A percentile compares a stretch with the other conserved stretches of the same genome.
Evolutionary conservation across 108 stramenopile species (phyloP).

Genomic region (Discostella pseudostelligera): DNA sequence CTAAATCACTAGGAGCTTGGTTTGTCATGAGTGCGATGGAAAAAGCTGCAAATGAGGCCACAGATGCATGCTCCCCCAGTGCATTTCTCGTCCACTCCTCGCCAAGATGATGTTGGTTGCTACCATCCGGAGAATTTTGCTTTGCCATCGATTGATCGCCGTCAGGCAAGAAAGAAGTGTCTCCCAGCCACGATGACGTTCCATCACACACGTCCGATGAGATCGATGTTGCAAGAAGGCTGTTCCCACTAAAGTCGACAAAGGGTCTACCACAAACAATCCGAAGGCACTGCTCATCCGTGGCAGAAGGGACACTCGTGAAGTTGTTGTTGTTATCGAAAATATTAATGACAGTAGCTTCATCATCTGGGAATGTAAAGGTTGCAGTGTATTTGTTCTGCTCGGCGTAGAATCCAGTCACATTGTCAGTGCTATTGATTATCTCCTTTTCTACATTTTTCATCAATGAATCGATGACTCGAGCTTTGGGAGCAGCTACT

Average conservation of each 20-base stretch:
- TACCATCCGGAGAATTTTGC: neutral
- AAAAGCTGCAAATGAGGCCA: slow-evolving; percentile 50
- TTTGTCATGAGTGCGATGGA: slow-evolving; percentile 54
- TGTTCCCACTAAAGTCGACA: slow-evolving; percentile 2
- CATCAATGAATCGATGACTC: slow-evolving; percentile 15
- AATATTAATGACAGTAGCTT: neutral
- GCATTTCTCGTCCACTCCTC: slow-evolving; percentile 36
- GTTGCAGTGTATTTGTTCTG: slow-evolving; percentile 1
- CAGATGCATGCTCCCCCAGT: slow-evolving; percentile 48
- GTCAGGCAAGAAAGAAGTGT: neutral
- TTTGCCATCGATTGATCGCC: neutral
- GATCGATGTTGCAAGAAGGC: slow-evolving; percentile 3
- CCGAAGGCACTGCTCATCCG: neutral
- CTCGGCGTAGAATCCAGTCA: slow-evolving; percentile 1
- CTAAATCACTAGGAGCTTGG: slow-evolving; percentile 38
- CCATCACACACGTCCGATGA: neutral
- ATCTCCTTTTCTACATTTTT: slow-evolving; percentile 5
- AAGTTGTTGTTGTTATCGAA: neutral
- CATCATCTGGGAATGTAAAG: slow-evolving; percentile 5
- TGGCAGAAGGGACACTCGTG: neutral
- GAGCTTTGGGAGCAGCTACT: slow-evolving; percentile 15
- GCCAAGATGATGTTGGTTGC: slow-evolving; percentile 10
- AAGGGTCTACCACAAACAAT: slow-evolving; percentile 7
- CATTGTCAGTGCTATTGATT: neutral
- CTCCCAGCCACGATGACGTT: slow-evolving; percentile 13